Percentiles rank a stretch among this genome's conserved stretches.
Conservation (phyloP, 176 grass and related monocot species). For the Oryza nivara region DNA sequence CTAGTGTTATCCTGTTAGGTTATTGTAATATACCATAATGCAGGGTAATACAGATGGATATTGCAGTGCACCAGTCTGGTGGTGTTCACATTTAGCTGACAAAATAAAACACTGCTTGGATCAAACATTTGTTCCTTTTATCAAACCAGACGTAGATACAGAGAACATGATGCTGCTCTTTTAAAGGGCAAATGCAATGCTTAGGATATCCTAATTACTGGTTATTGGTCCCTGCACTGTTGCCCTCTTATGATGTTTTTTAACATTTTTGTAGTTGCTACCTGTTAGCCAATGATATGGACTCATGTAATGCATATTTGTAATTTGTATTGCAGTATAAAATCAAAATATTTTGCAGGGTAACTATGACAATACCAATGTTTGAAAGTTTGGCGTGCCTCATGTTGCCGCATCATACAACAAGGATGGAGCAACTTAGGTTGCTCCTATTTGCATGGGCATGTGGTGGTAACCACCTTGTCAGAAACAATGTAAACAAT, state of each 20-base stretch:
- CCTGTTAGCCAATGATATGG: neutral
- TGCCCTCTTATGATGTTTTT: neutral
- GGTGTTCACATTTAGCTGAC: neutral
- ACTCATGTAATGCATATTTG: constrained; percentile 31
- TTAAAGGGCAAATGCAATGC: neutral
- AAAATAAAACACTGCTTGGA: neutral
- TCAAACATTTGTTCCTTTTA: neutral
- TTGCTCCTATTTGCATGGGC: constrained; percentile 25
- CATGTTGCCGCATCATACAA: constrained; percentile 16
- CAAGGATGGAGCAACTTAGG: constrained; percentile 24
- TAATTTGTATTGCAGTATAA: constrained; percentile 32
- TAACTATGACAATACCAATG: constrained; percentile 22
- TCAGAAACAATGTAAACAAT: constrained; percentile 14
- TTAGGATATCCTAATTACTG: neutral
- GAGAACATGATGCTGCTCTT: constrained; percentile 10
- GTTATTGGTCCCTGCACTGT: constrained; percentile 7
- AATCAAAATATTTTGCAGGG: constrained; percentile 20
- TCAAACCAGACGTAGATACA: neutral
- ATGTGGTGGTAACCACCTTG: constrained; percentile 17
- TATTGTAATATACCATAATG: constrained; percentile 5
- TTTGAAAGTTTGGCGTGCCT: neutral
- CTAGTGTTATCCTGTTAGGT: neutral
- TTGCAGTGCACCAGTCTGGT: neutral
- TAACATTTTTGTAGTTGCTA: neutral
- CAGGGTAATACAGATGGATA: constrained; percentile 21